Base-by-base conservation (phyloP, 2,329 filamentous ascomycete genomes). In the Fusarium sp. region DNA sequence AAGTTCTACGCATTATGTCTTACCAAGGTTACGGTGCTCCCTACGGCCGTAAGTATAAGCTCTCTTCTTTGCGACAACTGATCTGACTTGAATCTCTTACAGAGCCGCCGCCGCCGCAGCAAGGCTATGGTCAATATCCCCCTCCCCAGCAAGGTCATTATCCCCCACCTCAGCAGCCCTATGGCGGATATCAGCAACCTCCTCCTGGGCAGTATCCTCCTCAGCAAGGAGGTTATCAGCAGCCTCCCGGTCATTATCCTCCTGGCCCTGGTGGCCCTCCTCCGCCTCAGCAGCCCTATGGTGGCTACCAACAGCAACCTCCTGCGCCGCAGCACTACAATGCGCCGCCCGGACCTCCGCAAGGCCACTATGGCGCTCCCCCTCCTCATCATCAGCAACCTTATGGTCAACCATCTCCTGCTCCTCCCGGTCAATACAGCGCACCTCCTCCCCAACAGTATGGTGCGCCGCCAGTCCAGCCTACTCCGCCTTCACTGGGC, bases 401-500 rank as follows among this genome's bases (percentile, higher is more conserved):
- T 26, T 72, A 72, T 28, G 66, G 69, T 3, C 62, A 62, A 17
- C 66, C 77, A 38, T 72, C 74, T 24, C 76, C 74, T 17, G 78
- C 73, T 24, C 67, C 67, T 10, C 67, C 59, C 14, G 59, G 45
- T 39, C 75, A 76, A 28, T 80, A 82, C 54, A 77, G 80, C 8
- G 75, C 76, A 11, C 76, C 70, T 60, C 62, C 62, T 43, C 71
- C 73, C 22, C 76, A 76, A n/a, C 76, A 77, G 28, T 80, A 81
- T 43, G 80, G 79, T 38, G 82, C 82, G 5, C 82, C 80, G 28
- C 80, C 74, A 39, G 70, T 73, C 9, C 83, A 86, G 42, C 88
- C 91, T 13, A 88, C 90, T 1, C 86, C 87, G 13, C 88, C 93
- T 1, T 92, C 92, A 0, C 80, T 87, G 1, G 94, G 94, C 36